A percentile compares a stretch with the other conserved stretches of the same genome.
Conservation (phyloP, 441 rosid species). For the Erodium texanum region DNA sequence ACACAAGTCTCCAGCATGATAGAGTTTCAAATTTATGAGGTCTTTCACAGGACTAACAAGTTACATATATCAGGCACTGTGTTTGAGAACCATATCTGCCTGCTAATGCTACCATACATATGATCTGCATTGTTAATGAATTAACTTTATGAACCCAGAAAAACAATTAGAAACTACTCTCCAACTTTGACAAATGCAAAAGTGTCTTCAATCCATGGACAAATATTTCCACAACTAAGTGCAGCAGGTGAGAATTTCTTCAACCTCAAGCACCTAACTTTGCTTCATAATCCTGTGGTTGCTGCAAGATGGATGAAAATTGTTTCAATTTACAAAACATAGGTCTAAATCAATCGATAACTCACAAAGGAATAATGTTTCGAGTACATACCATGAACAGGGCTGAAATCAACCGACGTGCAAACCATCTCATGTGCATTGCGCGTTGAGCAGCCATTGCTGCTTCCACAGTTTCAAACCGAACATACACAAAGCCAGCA, state of each 20-base stretch:
- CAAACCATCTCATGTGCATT: constrained; percentile 95
- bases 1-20: no score
- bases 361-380: no score
- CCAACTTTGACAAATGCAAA: no score
- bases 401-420: constrained; percentile 70
- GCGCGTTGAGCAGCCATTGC: constrained; percentile 62
- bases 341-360: no score
- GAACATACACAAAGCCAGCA: constrained; percentile 59
- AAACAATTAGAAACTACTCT: neutral
- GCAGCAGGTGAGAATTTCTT: neutral
- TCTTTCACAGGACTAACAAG: no score
- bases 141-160: neutral
- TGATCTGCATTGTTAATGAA: neutral
- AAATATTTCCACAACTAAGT: neutral
- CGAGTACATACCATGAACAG: constrained; percentile 38
- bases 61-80: no score
- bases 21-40: neutral
- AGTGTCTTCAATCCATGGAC: neutral
- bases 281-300: constrained; percentile 2
- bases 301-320: neutral
- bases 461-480: constrained; percentile 51
- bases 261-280: neutral
- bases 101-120: constrained; percentile 1
- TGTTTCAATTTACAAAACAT: neutral
- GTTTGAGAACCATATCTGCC: neutral